These are phyloP conservation scores for Naganishia liquefaciens DNA, from an alignment of 1,284 basidiomycete species.

Conservation along the genomic window DNA sequence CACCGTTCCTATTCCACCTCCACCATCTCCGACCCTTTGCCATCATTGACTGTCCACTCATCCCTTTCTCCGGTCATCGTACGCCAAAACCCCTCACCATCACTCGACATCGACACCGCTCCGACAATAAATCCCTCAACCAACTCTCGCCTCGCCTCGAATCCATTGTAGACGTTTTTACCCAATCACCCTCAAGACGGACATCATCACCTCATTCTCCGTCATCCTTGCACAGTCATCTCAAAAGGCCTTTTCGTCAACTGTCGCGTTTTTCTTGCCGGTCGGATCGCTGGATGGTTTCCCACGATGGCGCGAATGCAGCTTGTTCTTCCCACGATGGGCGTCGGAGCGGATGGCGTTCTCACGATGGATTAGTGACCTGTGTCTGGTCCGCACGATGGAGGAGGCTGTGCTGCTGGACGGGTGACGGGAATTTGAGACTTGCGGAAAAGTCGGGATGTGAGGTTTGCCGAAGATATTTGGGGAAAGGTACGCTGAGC, in stretches of 20 bases:
- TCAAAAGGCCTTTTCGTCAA: not conserved
- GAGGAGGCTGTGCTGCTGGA: not conserved
- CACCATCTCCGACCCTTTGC: not conserved
- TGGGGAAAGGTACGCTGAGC: not conserved
- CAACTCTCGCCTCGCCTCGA: not conserved
- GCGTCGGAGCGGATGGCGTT: not conserved
- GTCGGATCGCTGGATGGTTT: too few species aligned
- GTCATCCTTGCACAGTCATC: not conserved
- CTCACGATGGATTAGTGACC: conserved; percentile 4
- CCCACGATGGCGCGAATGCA: not conserved
- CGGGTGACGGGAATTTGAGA: too few species aligned
- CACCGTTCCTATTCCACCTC: not conserved
- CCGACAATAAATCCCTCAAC: not conserved
- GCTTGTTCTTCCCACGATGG: conserved; percentile 18
- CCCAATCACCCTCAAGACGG: conserved; percentile 3
- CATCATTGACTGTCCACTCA: not conserved
- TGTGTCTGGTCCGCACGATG: not conserved
- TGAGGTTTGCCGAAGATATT: not conserved
- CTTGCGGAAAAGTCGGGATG: not conserved
- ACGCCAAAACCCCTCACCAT: not conserved
- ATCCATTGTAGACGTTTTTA: not conserved
- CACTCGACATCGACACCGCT: not conserved
- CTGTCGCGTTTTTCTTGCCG: conserved; percentile 23
- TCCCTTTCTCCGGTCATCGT: not conserved
- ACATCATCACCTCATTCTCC: not conserved